Evolutionary conservation across 306 rosid genomes (phyloP).

Genomic region (Sechiopsis laciniata): DNA sequence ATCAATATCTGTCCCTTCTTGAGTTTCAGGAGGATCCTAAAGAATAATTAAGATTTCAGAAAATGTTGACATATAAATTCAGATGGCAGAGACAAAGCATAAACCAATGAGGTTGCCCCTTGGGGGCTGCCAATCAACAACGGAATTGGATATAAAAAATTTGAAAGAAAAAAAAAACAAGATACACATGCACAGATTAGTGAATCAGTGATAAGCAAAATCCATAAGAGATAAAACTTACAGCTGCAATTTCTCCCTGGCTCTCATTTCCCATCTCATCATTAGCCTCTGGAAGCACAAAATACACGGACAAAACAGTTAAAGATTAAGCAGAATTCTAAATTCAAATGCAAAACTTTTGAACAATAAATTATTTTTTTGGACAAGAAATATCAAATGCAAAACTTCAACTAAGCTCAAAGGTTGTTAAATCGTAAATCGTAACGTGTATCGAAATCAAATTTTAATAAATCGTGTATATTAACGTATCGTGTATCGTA

Average conservation of each 20-base stretch:
- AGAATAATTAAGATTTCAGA: not conserved
- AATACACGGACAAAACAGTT: not conserved
- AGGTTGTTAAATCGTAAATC: too few species aligned
- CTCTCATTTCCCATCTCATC: conserved; percentile 13
- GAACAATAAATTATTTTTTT: too few species aligned
- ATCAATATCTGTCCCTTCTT: conserved; percentile 32
- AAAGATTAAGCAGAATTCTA: not conserved
- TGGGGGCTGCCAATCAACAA: too few species aligned
- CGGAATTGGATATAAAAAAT: not conserved
- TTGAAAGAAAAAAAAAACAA: not conserved
- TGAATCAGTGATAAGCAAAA: conserved; percentile 7
- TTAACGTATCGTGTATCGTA: too few species aligned
- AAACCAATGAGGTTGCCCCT: too few species aligned
- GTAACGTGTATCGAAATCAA: too few species aligned
- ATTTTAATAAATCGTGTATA: too few species aligned
- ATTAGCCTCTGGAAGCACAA: conserved; percentile 38
- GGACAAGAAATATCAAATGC: not conserved
- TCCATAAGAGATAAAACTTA: conserved; percentile 37
- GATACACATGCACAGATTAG: not conserved
- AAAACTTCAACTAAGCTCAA: not conserved
- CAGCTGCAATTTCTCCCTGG: conserved; percentile 36
- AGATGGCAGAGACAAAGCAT: not conserved
- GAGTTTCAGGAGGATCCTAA: conserved; percentile 40
- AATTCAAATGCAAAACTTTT: too few species aligned
- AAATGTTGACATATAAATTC: not conserved